Conservation (phyloP, 805 yeast genomes). For the Kazachstania martiniae region DNA sequence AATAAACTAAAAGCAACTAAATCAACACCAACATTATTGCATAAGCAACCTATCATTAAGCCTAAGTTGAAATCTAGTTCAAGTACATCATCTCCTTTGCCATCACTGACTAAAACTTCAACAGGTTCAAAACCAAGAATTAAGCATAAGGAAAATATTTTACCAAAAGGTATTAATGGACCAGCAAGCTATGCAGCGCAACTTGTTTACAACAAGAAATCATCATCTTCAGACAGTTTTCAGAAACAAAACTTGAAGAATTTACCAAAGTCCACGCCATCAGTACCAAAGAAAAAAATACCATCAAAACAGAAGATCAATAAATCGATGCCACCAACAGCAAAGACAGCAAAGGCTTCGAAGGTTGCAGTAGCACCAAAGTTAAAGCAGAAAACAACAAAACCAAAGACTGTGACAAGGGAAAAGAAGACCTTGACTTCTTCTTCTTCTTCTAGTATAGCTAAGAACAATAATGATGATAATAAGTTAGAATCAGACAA, state of each 20-base stretch:
- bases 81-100: background rate
- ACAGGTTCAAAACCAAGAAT: background rate
- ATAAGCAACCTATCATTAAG: too few species aligned
- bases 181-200: too few species aligned
- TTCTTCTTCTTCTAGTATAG: background rate
- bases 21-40: conserved; percentile 12
- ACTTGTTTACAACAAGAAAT: too few species aligned
- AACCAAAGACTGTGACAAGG: background rate
- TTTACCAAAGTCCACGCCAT: too few species aligned
- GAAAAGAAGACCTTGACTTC: too few species aligned
- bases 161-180: background rate
- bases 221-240: too few species aligned
- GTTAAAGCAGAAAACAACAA: background rate
- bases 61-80: background rate
- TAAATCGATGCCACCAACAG: too few species aligned
- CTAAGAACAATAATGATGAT: too few species aligned
- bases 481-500: background rate
- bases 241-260: too few species aligned
- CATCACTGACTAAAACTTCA: background rate
- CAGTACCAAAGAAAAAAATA: too few species aligned
- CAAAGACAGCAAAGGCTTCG: background rate
- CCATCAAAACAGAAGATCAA: too few species aligned
- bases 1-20: conserved; percentile 7
- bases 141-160: background rate
- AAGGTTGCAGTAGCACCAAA: background rate